Base-by-base conservation (phyloP, 441 rosid species). In the Erodium texanum region DNA sequence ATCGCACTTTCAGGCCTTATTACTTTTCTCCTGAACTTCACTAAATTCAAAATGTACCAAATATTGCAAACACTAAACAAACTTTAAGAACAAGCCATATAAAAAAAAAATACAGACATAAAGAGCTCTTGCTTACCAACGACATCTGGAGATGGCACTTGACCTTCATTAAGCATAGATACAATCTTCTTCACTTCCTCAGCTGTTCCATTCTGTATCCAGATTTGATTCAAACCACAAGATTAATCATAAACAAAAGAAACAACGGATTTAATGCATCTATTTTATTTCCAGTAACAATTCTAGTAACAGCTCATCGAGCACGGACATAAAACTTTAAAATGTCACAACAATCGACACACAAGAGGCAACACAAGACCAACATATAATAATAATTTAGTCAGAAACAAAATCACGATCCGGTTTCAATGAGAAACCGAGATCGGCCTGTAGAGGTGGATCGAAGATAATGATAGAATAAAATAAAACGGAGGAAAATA, bases 161-260 rank as follows among this genome's bases (percentile, higher is more conserved):
- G 71, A 36, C 81, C 85, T 54, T 75, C 86, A 63, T 87, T 87
- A 62, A 87, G 86, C n/a, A 74, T 76, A 69, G 70, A 78, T 11
- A 83, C 90, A 19, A 87, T 84, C 85, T 86, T 87, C 83, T 84
- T 87, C 80, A 87, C 90, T 70, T 86, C 87, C 68, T 85, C 89
- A 15, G 71, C 70, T 63, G 86, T 86, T 68, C 93, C 93, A 66
- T 87, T 87, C 93, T 87, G 78, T 74, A 79, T 62, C 1, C 56
- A 70, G 38, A 72, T 64, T 62, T 2, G 67, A 68, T 52, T 10
- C 54, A 65, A 41, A 75, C 62, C 68, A 69, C 12, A 69, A 68
- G 36, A 52, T 32, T n/a, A 24, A 27, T 45, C 4, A 19, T 19
- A 38, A 16, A 32, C 19, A 58, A 7, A n/a, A 14, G n/a, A 36